Evolutionary conservation across 1,139 yeast species (phyloP), one percentile per base, ranked within the genome.

Genomic region (Pneumocystis oryctolagi): DNA sequence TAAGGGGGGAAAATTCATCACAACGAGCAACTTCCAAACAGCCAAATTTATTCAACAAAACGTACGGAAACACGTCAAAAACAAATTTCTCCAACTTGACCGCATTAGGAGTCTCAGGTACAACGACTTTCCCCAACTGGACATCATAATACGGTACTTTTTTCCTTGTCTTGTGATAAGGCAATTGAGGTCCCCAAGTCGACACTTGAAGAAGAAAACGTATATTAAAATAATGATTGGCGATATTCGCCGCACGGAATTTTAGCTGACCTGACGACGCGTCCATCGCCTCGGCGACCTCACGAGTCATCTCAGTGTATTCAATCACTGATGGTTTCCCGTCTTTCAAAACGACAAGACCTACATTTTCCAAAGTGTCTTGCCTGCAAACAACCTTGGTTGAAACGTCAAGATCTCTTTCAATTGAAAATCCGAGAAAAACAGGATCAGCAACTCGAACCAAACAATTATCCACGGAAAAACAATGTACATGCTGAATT

Each of bases 331-430:
- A 87, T 1, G 98, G 97, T 62, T 78, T 81, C 58, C 81, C 77
- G 42, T 74, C 71, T 39, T 79, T 79, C 61, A 83, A 77, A 16
- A 90, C 97, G 72, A 94, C 89, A 64, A 94, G 80, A 1, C 99
- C 99, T 61, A 94, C 98, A 53, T 85, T 82, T 75, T 94, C 99
- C 58, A 75, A 74, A 0, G 97, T 89, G 69, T 85, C 87, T 72
- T 92, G 83, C 76, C 92, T 94, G 72, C 97, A 84, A 56, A 94
- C 99, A 32, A 87, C 97, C 74, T 94, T 94, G 12, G 97, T 89
- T 53, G 97, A 95, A 68, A 92, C 79, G 58, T 87, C 84, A 64
- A 84, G 86, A 64, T 82, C 80, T 28, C 62, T 65, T 35, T 75
- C 76, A 58, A 86, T 84, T 30, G 97, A 84, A 76, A 85, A 92